Conservation (phyloP, 495 filamentous ascomycete species). For the Aspergillus sclerotioniger region DNA sequence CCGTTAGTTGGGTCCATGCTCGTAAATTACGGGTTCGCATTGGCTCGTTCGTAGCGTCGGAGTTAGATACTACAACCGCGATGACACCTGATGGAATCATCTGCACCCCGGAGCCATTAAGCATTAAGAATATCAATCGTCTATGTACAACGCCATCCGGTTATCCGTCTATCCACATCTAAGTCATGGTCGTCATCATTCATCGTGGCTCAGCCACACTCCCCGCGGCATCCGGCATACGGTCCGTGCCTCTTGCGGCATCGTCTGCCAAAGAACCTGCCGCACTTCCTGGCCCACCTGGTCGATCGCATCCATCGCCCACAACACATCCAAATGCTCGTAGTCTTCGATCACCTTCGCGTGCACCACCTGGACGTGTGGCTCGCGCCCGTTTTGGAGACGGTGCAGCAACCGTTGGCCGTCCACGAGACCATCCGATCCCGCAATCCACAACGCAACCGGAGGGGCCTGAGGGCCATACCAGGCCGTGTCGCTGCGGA, state of each 20-base stretch:
- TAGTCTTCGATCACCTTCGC: constrained; percentile 83
- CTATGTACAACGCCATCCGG: too few relatives aligned
- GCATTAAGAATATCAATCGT: too few relatives aligned
- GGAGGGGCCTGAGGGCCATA: constrained; percentile 78
- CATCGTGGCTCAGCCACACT: constrained; percentile 6
- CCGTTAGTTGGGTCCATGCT: too few relatives aligned
- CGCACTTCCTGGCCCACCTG: constrained; percentile 79
- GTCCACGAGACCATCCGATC: constrained; percentile 81
- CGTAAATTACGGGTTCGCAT: too few relatives aligned
- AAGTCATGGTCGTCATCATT: constrained; percentile 8
- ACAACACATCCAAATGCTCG: constrained; percentile 93
- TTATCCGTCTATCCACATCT: too few relatives aligned
- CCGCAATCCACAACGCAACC: constrained; percentile 85
- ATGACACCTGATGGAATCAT: too few relatives aligned
- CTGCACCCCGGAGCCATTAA: too few relatives aligned
- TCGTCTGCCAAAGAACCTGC: constrained; percentile 79
- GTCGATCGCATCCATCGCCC: constrained; percentile 88
- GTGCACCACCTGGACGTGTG: constrained; percentile 77
- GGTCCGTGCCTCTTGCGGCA: constrained; percentile 51
- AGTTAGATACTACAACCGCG: too few relatives aligned
- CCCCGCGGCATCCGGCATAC: constrained; percentile 62
- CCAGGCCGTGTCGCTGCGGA: constrained; percentile 62
- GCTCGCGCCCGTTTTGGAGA: constrained; percentile 77
- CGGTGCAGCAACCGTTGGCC: constrained; percentile 69
- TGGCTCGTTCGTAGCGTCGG: too few relatives aligned